Evolutionary conservation across 305 asterid species (phyloP), one percentile per base, ranked within the genome.

Genomic region (Salvia sclarea): DNA sequence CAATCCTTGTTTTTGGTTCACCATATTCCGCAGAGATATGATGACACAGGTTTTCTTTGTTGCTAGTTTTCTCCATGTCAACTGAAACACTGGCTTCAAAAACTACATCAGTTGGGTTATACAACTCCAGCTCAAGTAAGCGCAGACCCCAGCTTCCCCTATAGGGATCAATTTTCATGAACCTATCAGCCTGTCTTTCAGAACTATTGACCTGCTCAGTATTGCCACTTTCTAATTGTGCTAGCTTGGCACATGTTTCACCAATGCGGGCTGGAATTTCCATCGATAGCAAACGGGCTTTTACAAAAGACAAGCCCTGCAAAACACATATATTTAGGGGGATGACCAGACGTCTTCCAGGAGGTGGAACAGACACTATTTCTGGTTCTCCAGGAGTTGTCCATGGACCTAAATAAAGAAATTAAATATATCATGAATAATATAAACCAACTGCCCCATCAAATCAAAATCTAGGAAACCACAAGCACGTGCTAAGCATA

Each of bases 101-200:
- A 76, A 89, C 95, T 44, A 87, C 88, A 77, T 94, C 99, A 21
- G 99, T 94, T 38, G 96, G 98, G 80, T 94, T 94, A 76, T 84
- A 91, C 76, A 94, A 72, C 83, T 94, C 98, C 71, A 94, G 70
- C 76, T 94, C 99, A 71, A 94, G 98, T 71, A 94, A 91, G 57
- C 95, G 96, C 49, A 94, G 81, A 45, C 99, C 99, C 99, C 99
- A 94, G 81, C 99, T 94, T 79, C 99, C 99, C 80, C 98, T 86
- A 84, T 87, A 87, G 60, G 99, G 99, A 78, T 94, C 97, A 30
- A 94, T 83, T 82, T 89, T 91, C 93, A 94, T 78, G 73, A 89
- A 86, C 69, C 88, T 82, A 69, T 89, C 99, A 41, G 86, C 71
- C 70, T 81, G 86, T 73, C 78, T 83, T 75, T 80, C 90, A 48